Evolutionary conservation across 2,329 filamentous ascomycete species (phyloP).

Genomic region (Elsinoe fawcettii): DNA sequence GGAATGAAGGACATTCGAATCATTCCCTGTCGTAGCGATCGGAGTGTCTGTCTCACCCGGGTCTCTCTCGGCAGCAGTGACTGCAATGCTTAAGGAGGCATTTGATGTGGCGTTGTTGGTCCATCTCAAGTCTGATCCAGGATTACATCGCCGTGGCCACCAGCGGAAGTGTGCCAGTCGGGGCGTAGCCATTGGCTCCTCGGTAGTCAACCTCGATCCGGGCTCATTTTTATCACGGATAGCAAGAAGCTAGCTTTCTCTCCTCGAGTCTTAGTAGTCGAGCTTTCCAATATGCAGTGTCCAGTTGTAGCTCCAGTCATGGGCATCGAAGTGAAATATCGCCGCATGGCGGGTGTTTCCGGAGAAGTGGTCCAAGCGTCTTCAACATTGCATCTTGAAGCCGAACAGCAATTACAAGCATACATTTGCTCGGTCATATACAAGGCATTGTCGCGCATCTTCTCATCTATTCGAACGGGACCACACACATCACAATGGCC

Average conservation of each 20-base stretch:
- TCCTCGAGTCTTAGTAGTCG: too few species aligned
- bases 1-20: too few species aligned
- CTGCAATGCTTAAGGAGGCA: not conserved
- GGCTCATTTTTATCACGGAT: slow-evolving; percentile 25
- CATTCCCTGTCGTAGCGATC: too few species aligned
- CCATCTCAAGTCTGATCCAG: not conserved
- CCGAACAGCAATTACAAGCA: not conserved
- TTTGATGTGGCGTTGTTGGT: not conserved
- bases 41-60: too few species aligned
- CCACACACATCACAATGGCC: slow-evolving; percentile 35
- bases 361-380: slow-evolving; percentile 6
- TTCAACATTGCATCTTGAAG: not conserved
- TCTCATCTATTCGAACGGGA: slow-evolving; percentile 19
- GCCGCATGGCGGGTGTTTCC: not conserved
- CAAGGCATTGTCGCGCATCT: not conserved
- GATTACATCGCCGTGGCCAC: slow-evolving; percentile 3
- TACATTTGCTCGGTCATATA: not conserved
- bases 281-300: too few species aligned
- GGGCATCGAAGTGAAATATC: not conserved
- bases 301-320: not conserved
- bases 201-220: slow-evolving; percentile 23
- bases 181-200: slow-evolving; percentile 5
- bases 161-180: slow-evolving; percentile 14
- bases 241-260: not conserved
- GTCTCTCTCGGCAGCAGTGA: not conserved